A percentile compares a stretch with the other conserved stretches of the same genome.
Conservation (phyloP, 441 rosid genomes). For the Mallotus repandus region DNA sequence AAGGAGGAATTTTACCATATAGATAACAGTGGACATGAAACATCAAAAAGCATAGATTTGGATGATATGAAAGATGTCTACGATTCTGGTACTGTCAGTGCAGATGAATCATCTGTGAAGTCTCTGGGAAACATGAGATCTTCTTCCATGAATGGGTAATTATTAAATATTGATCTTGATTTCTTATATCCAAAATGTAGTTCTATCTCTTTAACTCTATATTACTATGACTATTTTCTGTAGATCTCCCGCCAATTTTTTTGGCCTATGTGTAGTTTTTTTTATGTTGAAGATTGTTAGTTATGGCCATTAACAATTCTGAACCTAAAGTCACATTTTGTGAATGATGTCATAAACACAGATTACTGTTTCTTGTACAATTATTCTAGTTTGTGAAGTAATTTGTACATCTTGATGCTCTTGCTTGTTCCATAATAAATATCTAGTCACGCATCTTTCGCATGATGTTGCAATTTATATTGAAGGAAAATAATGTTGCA, state of each 20-base stretch:
- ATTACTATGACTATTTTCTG: background rate
- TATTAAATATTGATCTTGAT: background rate
- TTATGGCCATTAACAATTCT: background rate
- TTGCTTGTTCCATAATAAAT: background rate
- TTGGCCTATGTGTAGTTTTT: background rate
- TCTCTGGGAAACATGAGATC: slow-evolving; percentile 22
- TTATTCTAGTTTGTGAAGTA: background rate
- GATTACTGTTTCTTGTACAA: background rate
- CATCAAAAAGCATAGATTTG: slow-evolving; percentile 28
- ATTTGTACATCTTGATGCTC: background rate
- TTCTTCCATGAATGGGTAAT: slow-evolving; percentile 30
- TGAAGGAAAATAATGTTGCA: background rate
- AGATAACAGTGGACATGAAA: slow-evolving; percentile 14
- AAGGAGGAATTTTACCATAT: slow-evolving; percentile 32
- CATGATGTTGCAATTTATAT: background rate
- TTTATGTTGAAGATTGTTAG: slow-evolving; percentile 9
- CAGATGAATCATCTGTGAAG: slow-evolving; percentile 31
- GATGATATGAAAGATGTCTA: slow-evolving; percentile 16
- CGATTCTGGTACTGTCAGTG: slow-evolving; percentile 26
- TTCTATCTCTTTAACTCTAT: background rate
- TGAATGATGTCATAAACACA: background rate
- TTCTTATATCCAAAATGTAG: background rate
- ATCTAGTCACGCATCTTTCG: background rate
- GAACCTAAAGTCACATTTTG: background rate
- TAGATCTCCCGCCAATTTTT: background rate